Conservation (phyloP, 179 eudicot genomes). For the Camellia oleifera region DNA sequence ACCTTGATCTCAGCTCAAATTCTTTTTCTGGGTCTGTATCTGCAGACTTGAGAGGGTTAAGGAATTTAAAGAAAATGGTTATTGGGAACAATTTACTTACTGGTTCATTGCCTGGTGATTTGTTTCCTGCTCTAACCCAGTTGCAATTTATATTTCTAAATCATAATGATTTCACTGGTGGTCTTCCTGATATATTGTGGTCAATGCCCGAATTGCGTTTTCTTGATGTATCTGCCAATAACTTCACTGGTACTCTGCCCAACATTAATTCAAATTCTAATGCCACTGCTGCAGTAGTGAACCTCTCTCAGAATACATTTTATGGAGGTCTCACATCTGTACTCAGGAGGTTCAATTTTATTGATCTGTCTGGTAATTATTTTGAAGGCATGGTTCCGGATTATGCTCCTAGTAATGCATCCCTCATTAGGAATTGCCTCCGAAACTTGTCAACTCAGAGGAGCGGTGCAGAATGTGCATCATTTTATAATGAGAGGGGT, state of each 20-base stretch:
- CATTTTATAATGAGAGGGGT: conserved; percentile 58
- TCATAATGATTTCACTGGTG: conserved; percentile 55
- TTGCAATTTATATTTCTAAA: conserved; percentile 44
- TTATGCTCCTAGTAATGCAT: conserved; percentile 32
- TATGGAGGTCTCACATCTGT: conserved; percentile 57
- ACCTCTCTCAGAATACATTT: conserved; percentile 66
- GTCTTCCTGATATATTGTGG: conserved; percentile 51
- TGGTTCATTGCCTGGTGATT: conserved; percentile 53
- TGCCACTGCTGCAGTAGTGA: conserved; percentile 43
- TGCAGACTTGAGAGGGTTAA: conserved; percentile 55
- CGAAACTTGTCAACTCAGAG: conserved; percentile 51
- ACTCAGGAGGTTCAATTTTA: conserved; percentile 49
- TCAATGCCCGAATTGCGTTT: conserved; percentile 35
- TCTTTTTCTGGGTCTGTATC: conserved; percentile 48
- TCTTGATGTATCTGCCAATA: conserved; percentile 59
- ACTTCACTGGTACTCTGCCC: conserved; percentile 68
- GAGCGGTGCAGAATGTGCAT: conserved; percentile 46
- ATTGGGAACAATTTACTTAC: conserved; percentile 59
- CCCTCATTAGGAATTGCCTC: conserved; percentile 64
- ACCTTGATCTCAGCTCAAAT: conserved; percentile 84
- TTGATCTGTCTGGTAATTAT: conserved; percentile 66
- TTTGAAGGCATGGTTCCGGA: conserved; percentile 63
- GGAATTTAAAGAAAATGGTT: conserved; percentile 48
- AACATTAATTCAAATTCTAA: conserved; percentile 32
- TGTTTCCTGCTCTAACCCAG: conserved; percentile 51